Percentiles rank a stretch among this genome's conserved stretches.
phyloP scores from a whole-genome alignment of 164 flowering plant species.

The Warburgia ugandensis region DNA sequence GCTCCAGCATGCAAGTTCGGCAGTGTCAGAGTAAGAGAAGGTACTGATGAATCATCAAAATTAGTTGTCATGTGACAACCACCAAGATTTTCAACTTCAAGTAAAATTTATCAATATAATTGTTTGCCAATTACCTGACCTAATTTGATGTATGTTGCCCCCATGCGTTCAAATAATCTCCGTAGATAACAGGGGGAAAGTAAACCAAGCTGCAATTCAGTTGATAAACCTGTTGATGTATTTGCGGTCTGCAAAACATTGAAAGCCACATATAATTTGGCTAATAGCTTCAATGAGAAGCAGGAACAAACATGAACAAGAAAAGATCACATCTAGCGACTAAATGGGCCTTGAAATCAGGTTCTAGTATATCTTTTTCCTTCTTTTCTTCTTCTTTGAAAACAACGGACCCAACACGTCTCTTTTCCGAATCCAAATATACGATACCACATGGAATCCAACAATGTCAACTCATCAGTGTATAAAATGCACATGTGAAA shows the following conservation, averaged over 20 bases:
- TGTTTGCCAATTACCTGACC: conserved; percentile 58
- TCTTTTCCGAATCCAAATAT: too few relatives aligned
- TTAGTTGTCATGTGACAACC: too few relatives aligned
- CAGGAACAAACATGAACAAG: neutral
- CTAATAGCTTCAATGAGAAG: neutral
- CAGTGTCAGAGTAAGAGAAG: neutral
- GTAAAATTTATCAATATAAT: neutral
- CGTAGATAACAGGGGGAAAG: conserved; percentile 80
- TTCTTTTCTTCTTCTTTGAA: too few relatives aligned
- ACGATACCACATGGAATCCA: too few relatives aligned
- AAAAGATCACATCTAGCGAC: too few relatives aligned
- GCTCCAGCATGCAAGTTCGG: too few relatives aligned
- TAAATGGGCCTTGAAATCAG: too few relatives aligned
- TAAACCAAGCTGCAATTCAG: conserved; percentile 68
- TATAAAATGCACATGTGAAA: too few relatives aligned
- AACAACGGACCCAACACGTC: too few relatives aligned
- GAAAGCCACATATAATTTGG: neutral
- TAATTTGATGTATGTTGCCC: conserved; percentile 87
- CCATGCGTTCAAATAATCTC: conserved; percentile 89
- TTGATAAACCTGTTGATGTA: conserved; percentile 51
- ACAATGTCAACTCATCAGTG: too few relatives aligned
- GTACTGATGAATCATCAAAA: neutral
- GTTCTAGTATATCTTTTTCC: too few relatives aligned
- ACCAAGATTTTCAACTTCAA: neutral
- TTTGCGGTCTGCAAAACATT: conserved; percentile 39